Percentiles rank a stretch among this genome's conserved stretches.
Evolutionary conservation across 208 protist genomes (phyloP).

Genomic region (Wallacemonas sp.): DNA sequence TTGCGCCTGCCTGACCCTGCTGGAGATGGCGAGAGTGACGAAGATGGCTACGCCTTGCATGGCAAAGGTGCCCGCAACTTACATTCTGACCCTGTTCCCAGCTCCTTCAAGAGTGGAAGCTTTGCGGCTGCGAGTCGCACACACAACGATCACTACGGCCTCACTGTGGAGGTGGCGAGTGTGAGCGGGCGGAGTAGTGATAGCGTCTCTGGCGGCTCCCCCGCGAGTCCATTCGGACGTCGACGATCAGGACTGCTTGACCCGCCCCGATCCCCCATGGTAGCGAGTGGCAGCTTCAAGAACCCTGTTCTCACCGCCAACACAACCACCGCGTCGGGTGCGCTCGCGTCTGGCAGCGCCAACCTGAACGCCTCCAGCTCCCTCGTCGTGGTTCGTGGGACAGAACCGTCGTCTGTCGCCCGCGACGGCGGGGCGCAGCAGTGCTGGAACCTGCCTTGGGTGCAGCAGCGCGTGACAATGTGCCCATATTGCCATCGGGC

Average conservation of each 20-base stretch:
- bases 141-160: neutral
- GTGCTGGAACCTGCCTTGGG: constrained; percentile 48
- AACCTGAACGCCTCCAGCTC: neutral
- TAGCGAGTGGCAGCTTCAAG: constrained; percentile 16
- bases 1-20: neutral
- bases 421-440: constrained; percentile 20
- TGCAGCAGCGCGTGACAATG: constrained; percentile 44
- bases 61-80: constrained; percentile 26
- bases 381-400: constrained; percentile 2
- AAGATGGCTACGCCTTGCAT: constrained; percentile 7
- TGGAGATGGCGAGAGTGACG: constrained; percentile 14
- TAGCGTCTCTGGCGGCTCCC: neutral
- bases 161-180: neutral
- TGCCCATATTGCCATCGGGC: constrained; percentile 53
- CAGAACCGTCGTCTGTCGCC: neutral
- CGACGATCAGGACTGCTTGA: too few relatives aligned
- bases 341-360: neutral
- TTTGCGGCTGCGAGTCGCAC: neutral
- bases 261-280: neutral
- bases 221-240: neutral
- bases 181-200: neutral
- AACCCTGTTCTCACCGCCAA: constrained; percentile 3
- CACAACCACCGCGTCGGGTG: constrained; percentile 16
- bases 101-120: constrained; percentile 30
- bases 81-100: constrained; percentile 41